Evolutionary conservation across 2,329 filamentous ascomycete genomes (phyloP).

Genomic region (Sordariomycetes sp.): DNA sequence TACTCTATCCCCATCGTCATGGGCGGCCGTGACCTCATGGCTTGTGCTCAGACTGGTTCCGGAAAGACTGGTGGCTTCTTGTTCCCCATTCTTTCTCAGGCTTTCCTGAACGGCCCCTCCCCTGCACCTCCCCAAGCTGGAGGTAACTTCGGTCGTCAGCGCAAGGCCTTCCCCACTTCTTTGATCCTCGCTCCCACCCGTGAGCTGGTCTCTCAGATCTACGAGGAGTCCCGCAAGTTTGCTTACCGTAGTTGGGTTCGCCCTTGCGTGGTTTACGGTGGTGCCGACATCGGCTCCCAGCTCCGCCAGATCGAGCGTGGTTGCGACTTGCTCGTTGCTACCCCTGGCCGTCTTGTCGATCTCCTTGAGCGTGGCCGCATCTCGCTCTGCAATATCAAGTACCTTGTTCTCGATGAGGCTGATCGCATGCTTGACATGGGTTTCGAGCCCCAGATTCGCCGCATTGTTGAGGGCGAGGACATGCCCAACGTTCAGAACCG

Average conservation of each 20-base stretch:
- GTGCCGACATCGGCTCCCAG: slow-evolving; percentile 97
- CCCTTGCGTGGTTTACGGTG: slow-evolving; percentile 96
- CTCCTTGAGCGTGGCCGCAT: slow-evolving; percentile 98
- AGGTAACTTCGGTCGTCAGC: slow-evolving; percentile 79
- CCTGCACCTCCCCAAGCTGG: slow-evolving; percentile 48
- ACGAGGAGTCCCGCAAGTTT: slow-evolving; percentile 95
- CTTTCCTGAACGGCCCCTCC: slow-evolving; percentile 82
- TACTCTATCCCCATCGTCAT: slow-evolving; percentile 99
- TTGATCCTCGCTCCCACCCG: slow-evolving; percentile 93
- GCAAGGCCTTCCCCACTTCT: slow-evolving; percentile 95
- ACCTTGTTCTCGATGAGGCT: slow-evolving; percentile 95
- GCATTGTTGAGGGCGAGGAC: slow-evolving; percentile 96
- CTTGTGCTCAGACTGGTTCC: slow-evolving; percentile 98
- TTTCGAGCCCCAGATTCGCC: slow-evolving; percentile 99
- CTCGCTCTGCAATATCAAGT: slow-evolving; percentile 97
- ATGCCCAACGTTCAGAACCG: slow-evolving; percentile 79
- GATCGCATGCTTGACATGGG: slow-evolving; percentile 99
- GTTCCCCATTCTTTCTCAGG: slow-evolving; percentile 97
- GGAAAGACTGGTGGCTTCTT: slow-evolving; percentile 99
- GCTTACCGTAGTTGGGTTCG: slow-evolving; percentile 98
- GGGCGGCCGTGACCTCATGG: slow-evolving; percentile 96
- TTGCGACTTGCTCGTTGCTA: slow-evolving; percentile 94
- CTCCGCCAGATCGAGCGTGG: slow-evolving; percentile 96
- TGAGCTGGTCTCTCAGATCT: slow-evolving; percentile 98
- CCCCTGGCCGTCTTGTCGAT: slow-evolving; percentile 93